Evolutionary conservation across 2,329 filamentous ascomycete species (phyloP), one percentile per base, ranked within the genome.

Genomic region (Penicillium sp.): DNA sequence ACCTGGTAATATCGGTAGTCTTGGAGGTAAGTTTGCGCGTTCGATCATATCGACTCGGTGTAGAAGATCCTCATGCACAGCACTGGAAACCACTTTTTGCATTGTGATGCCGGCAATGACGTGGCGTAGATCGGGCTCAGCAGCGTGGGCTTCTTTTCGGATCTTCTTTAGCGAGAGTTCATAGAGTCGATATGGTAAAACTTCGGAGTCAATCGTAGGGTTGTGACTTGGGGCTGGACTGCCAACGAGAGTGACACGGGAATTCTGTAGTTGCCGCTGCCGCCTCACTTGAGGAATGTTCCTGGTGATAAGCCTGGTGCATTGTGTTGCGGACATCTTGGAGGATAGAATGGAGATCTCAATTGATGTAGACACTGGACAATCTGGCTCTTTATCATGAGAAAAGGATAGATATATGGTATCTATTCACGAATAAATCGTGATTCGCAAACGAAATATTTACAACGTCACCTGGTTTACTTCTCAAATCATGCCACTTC

Each of bases 141-240:
- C 53, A 6, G 61, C 53, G 32, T 56, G 56, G 2, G 62, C 62
- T 34, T 65, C 61, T 50, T 60, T 61, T 48, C 60, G 56, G 6
- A 65, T 63, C 37, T 65, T 65, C 50, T 61, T 54, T 21, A 65
- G 39, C 1, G 62, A 65, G 7, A 64, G 55, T 31, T 64, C 56
- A 31, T 59, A 65, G 16, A 65, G 52, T 44, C 61, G 58, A 44
- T 62, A 62, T n/a, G 62, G 59, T 23, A 64, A 54, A 38, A 60
- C 59, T 18, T 64, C 61, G 15, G 58, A 62, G 50, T 61, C 60
- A 34, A 56, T 48, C 18, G 49, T 44, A 18, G 49, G 54, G 9
- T 52, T 56, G 16, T 27, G 50, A 38, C 23, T 52, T 25, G 44
- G 50, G 6, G 15, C 7, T 16, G 49, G 42, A 39, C 15, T 34